A percentile compares a stretch with the other conserved stretches of the same genome.
Conservation (phyloP, 768 basidiomycete species). For the Boletus subcaerulescens region DNA sequence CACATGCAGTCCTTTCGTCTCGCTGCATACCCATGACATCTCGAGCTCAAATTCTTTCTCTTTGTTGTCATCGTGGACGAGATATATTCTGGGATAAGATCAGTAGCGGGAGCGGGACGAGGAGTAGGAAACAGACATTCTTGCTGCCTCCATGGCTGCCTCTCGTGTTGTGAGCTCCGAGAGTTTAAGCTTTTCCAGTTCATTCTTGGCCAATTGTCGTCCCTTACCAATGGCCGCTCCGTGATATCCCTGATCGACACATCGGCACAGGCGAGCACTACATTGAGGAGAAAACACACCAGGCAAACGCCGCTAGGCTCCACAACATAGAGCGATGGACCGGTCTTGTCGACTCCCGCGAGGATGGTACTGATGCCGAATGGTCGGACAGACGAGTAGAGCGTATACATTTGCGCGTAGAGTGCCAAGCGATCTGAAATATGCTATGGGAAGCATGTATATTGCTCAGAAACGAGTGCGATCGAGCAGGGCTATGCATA, state of each 20-base stretch:
- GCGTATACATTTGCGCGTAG: conserved; percentile 94
- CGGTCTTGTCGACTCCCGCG: conserved; percentile 83
- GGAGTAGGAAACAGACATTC: conserved; percentile 66
- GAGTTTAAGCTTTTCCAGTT: conserved; percentile 93
- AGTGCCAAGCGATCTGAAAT: conserved; percentile 76
- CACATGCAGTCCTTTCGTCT: conserved; percentile 75
- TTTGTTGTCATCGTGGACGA: conserved; percentile 96
- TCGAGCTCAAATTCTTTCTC: conserved; percentile 99
- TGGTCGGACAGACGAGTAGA: conserved; percentile 96
- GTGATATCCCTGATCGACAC: conserved; percentile 72
- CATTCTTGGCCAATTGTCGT: conserved; percentile 96
- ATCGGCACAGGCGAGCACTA: background rate
- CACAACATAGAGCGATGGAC: conserved; percentile 83
- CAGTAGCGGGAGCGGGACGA: conserved; percentile 4
- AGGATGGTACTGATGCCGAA: conserved; percentile 95
- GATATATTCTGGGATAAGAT: conserved; percentile 70
- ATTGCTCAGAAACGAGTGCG: background rate
- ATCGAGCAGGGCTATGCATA: conserved; percentile 28
- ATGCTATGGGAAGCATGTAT: conserved; percentile 32
- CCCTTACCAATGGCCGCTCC: conserved; percentile 98
- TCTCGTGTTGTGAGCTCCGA: conserved; percentile 75
- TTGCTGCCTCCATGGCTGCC: conserved; percentile 88
- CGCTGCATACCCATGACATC: conserved; percentile 92
- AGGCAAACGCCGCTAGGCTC: conserved; percentile 94
- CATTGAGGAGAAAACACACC: conserved; percentile 43